Base-by-base conservation (phyloP, 2,329 filamentous ascomycete genomes). In the Phoma sp. region DNA sequence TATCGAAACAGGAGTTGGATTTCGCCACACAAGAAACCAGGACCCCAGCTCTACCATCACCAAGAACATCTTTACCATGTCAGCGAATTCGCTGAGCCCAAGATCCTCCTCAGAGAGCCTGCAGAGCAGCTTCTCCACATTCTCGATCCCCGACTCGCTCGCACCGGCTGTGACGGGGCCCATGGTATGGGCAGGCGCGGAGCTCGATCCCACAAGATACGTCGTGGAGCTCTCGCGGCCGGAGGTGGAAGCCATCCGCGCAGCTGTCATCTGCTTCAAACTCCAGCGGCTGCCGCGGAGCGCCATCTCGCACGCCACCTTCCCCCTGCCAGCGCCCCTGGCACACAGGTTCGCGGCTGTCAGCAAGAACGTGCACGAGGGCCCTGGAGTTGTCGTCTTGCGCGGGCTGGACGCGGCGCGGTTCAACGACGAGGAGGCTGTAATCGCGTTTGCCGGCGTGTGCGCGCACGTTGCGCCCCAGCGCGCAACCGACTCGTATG, bases 401-500 rank as follows among this genome's bases (percentile, higher is more conserved):
- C 68, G 72, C 32, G 72, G 72, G 23, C 61, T 75, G 14, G 58
- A 72, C 39, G 48, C 56, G 8, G 69, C 68, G n/a, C 60, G 62
- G 4, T 65, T 75, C 52, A 74, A 73, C 38, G 71, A 73, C 42
- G 68, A 74, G 46, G 71, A 75, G 48, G 66, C 69, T n/a, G 64
- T 72, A 13, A 69, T 75, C 47, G 71, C 71, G 6, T 74, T 73
- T 42, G 70, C 58, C 7, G 72, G 72, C 10, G 39, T 74, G 24
- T 69, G 59, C 41, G 65, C 71, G 2, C 65, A 74, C 47, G 64
- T 72, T 22, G 67, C 65, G 44, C 54, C 66, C 10, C 49, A 64
- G 29, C 65, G 72, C 42, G 72, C 71, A 8, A 74, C 72, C 3
- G 72, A 75, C 52, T 69, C 70, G 5, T 74, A 72, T 49, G 72